A percentile compares a stretch with the other conserved stretches of the same genome.
Evolutionary conservation across 768 basidiomycete species (phyloP).

Genomic region (Agaricus sinodeliciosus): DNA sequence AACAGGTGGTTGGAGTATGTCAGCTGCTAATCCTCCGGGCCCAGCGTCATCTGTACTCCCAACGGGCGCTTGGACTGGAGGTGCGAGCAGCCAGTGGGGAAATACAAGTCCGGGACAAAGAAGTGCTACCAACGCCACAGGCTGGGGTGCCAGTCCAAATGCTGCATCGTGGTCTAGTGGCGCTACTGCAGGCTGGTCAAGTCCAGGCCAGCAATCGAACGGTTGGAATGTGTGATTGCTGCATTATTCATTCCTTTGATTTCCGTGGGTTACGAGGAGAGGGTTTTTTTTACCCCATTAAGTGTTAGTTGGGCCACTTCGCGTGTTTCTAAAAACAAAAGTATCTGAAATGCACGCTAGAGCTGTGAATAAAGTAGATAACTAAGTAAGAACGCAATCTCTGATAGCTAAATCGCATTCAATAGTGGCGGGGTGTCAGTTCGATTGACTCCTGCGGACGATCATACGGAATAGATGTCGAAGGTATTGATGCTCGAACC

Average conservation of each 20-base stretch:
- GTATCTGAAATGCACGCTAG: background rate
- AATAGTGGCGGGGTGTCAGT: constrained; percentile 18
- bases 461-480: constrained; percentile 2
- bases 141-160: constrained; percentile 9
- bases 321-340: background rate
- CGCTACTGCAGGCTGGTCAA: constrained; percentile 11
- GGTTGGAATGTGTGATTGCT: constrained; percentile 44
- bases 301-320: background rate
- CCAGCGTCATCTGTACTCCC: constrained; percentile 14
- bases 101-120: constrained; percentile 8
- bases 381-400: background rate
- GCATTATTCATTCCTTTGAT: too few relatives aligned
- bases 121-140: constrained; percentile 2
- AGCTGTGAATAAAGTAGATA: background rate
- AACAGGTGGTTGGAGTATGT: constrained; percentile 20
- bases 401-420: background rate
- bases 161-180: constrained; percentile 7
- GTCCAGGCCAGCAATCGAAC: constrained; percentile 35
- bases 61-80: constrained; percentile 20
- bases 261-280: too few relatives aligned
- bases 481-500: background rate
- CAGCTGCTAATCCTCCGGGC: constrained; percentile 15
- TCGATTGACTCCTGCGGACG: constrained; percentile 25
- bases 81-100: constrained; percentile 17
- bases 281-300: too few relatives aligned